Percentiles rank a stretch among this genome's conserved stretches.
Evolutionary conservation across 345 rosid species (phyloP).

Genomic region (Lenwebbia sp.): DNA sequence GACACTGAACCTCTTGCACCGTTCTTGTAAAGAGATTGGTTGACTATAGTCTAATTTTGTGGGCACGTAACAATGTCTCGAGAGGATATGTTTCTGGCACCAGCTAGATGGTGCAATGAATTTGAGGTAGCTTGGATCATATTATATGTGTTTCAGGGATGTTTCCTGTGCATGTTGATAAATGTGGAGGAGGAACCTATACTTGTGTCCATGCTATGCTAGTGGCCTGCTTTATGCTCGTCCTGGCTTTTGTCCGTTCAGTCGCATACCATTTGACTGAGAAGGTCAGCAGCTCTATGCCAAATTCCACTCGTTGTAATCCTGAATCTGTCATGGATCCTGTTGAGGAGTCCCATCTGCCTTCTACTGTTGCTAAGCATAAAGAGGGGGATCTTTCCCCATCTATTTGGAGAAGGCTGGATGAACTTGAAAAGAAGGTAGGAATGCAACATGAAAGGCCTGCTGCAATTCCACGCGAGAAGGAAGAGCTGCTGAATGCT

Average conservation of each 20-base stretch:
- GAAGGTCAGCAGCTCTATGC: conserved; percentile 2
- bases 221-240: conserved; percentile 15
- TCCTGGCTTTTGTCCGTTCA: conserved; percentile 21
- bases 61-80: background rate
- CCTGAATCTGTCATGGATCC: background rate
- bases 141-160: conserved; percentile 21
- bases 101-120: background rate
- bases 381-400: conserved; percentile 25
- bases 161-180: conserved; percentile 5
- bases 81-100: background rate
- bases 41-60: background rate
- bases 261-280: conserved; percentile 18
- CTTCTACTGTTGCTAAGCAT: conserved; percentile 30
- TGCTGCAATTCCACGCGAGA: conserved; percentile 22
- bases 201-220: conserved; percentile 23
- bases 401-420: conserved; percentile 11
- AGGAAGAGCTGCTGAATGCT: conserved; percentile 27
- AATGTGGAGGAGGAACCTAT: conserved; percentile 14
- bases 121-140: background rate
- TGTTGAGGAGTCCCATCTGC: conserved; percentile 3
- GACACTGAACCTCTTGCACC: background rate
- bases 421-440: conserved; percentile 33
- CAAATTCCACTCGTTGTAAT: background rate
- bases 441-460: conserved; percentile 22
- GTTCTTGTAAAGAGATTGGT: background rate